A percentile compares a stretch with the other conserved stretches of the same genome.
These are phyloP conservation scores for Arthroderma uncinatum DNA, from an alignment of 2,329 filamentous ascomycete species.

Conservation along the genomic window DNA sequence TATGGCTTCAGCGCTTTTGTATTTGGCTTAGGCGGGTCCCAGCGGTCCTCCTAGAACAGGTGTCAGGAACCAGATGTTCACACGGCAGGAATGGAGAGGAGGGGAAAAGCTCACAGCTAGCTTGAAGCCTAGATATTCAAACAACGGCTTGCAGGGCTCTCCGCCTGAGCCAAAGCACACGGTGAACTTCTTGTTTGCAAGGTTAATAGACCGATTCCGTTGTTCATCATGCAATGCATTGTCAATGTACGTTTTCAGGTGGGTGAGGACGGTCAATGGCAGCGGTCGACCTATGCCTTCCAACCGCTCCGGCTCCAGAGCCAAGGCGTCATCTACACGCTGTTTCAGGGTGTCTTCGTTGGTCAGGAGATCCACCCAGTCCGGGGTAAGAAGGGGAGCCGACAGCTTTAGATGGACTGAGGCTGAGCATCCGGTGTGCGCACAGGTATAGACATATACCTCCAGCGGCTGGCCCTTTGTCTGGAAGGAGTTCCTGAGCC, in stretches of 20 bases:
- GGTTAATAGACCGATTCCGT: constrained; percentile 44
- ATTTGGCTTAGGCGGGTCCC: constrained; percentile 34
- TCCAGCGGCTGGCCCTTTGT: constrained; percentile 31
- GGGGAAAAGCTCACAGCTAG: constrained; percentile 29
- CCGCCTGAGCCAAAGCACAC: constrained; percentile 51
- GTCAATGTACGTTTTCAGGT: constrained; percentile 48
- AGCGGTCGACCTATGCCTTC: constrained; percentile 42
- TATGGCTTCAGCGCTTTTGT: constrained; percentile 28
- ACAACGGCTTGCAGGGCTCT: constrained; percentile 42
- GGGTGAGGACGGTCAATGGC: constrained; percentile 45
- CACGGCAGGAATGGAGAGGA: not conserved
- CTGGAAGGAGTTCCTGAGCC: constrained; percentile 11
- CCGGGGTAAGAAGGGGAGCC: constrained; percentile 41
- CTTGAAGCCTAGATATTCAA: constrained; percentile 49
- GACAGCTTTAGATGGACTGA: constrained; percentile 41
- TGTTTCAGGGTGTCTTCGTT: constrained; percentile 42
- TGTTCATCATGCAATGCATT: constrained; percentile 45
- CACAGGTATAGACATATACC: constrained; percentile 47
- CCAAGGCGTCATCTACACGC: constrained; percentile 44
- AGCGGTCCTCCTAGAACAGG: constrained; percentile 23
- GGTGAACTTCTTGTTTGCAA: constrained; percentile 53
- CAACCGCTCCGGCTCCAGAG: constrained; percentile 42
- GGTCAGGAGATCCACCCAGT: constrained; percentile 43
- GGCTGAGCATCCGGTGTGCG: constrained; percentile 45
- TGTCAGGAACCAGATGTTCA: not conserved